Conservation (phyloP, 2,329 filamentous ascomycete genomes). For the Pestalotiopsis sp. region DNA sequence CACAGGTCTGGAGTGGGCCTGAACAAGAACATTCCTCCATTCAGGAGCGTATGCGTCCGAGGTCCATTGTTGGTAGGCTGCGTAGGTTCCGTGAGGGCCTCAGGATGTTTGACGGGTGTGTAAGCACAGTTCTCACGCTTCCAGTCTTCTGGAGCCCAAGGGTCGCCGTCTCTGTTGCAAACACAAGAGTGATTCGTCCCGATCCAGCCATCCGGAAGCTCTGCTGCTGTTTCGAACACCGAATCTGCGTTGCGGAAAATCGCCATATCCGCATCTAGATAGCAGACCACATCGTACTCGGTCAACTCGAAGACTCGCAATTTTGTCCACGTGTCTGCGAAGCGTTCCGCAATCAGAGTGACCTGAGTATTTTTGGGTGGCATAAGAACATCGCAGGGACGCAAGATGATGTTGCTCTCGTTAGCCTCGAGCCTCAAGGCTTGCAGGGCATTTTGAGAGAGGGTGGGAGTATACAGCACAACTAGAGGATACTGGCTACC, state of each 20-base stretch:
- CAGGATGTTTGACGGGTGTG: constrained; percentile 40
- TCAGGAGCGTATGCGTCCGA: constrained; percentile 48
- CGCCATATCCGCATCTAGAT: constrained; percentile 57
- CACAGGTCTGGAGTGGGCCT: constrained; percentile 42
- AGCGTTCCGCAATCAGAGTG: constrained; percentile 50
- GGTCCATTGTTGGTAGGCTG: constrained; percentile 26
- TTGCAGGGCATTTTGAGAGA: constrained; percentile 40
- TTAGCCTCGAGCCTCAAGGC: constrained; percentile 44
- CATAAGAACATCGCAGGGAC: constrained; percentile 42
- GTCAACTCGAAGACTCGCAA: constrained; percentile 53
- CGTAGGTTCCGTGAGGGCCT: constrained; percentile 36
- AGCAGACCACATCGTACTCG: constrained; percentile 45
- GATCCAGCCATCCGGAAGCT: constrained; percentile 43
- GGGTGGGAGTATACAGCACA: constrained; percentile 49
- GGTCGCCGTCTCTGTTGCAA: constrained; percentile 52
- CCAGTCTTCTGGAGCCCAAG: constrained; percentile 54
- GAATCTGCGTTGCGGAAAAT: constrained; percentile 45
- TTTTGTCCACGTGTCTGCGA: constrained; percentile 59
- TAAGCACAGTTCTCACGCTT: constrained; percentile 50
- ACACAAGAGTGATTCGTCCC: constrained; percentile 54
- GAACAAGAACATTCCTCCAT: constrained; percentile 55
- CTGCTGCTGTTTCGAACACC: constrained; percentile 40
- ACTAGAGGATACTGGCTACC: constrained; percentile 49
- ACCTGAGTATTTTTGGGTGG: constrained; percentile 36
- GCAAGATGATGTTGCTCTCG: constrained; percentile 41